Base-by-base conservation (phyloP, 1,284 basidiomycete genomes). In the Lignosus rhinocerotis region DNA sequence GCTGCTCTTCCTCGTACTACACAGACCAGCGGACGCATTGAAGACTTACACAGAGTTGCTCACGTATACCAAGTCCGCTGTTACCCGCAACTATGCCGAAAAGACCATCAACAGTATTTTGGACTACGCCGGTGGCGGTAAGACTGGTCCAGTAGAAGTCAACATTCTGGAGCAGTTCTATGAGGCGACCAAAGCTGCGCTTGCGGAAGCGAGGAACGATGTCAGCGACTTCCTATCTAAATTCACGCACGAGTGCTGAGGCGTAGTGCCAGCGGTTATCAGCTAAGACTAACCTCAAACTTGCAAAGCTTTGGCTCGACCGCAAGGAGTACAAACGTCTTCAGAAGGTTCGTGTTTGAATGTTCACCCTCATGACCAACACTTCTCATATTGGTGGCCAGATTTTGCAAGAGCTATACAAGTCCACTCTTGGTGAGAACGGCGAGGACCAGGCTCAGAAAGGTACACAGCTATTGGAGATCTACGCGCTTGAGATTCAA, bases 41-140 rank as follows among this genome's bases (percentile, higher is more conserved):
- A 78, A 85, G 69, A 91, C 94, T 6, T 98, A 99, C 72, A 88
- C 80, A 8, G 83, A 90, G 67, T 81, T 99, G 2, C 78, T 98
- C 56, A 86, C 88, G 0, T 99, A 98, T 75, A 98, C 95, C 11
- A 96, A 94, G 72, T 92, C 91, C 9, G 91, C 92, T 1, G 92
- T 95, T 14, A 95, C 93, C 3, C 84, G 93, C 43, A 95, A 95
- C 69, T 92, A 95, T 69, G 93, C 93, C 7, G 97, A 99, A 75
- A 99, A 99, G 80, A 92, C 93, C 7, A 99, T 99, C 80, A 99
- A 98, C 73, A 93, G 93, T 60, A 98, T 99, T 62, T 80, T 99
- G 63, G 97, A 99, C 74, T 99, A 99, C 69, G 97, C 99, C 43
- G 95, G 95, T 32, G 94, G 94, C 62, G 93, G 93, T 53, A 94